These are phyloP conservation scores for Penicillium sp. DNA, from an alignment of 2,329 filamentous ascomycete species.

Conservation along the genomic window DNA sequence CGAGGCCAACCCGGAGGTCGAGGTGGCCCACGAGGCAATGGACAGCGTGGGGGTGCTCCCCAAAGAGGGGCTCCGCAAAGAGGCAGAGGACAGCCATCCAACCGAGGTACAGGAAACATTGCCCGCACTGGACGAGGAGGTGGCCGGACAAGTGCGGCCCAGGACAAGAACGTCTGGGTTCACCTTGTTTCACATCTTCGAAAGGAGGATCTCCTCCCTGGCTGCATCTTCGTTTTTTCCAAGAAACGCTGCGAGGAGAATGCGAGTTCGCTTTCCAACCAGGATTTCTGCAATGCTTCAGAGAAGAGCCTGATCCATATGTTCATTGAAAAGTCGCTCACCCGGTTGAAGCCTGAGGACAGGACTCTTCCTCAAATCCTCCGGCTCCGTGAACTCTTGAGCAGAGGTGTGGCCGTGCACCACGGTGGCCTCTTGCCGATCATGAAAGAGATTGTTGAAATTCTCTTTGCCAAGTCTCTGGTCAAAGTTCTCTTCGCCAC, in stretches of 20 bases:
- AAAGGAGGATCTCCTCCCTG: conserved; percentile 79
- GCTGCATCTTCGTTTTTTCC: conserved; percentile 97
- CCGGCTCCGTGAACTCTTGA: conserved; percentile 74
- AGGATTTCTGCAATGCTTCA: conserved; percentile 85
- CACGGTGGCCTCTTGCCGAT: conserved; percentile 92
- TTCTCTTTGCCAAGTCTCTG: conserved; percentile 86
- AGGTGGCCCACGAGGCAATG: conserved; percentile 40
- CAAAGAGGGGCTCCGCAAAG: conserved; percentile 49
- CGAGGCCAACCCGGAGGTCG: conserved; percentile 49
- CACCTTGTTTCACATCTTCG: conserved; percentile 86
- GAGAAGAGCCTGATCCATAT: conserved; percentile 98
- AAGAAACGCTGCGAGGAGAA: conserved; percentile 98
- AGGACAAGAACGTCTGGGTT: conserved; percentile 96
- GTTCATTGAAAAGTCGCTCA: conserved; percentile 92
- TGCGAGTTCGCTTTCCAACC: conserved; percentile 86
- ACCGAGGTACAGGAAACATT: conserved; percentile 71
- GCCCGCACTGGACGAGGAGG: conserved; percentile 78
- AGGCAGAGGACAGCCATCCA: conserved; percentile 52
- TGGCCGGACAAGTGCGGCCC: conserved; percentile 79
- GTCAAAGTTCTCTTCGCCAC: conserved; percentile 97
- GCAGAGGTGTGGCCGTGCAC: conserved; percentile 88
- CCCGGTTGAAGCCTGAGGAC: conserved; percentile 84
- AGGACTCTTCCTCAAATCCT: conserved; percentile 86
- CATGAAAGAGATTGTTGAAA: conserved; percentile 95
- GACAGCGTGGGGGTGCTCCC: conserved; percentile 28